These are phyloP conservation scores for Scheffersomyces quercinus DNA, from an alignment of 1,139 yeast species.

Conservation along the genomic window DNA sequence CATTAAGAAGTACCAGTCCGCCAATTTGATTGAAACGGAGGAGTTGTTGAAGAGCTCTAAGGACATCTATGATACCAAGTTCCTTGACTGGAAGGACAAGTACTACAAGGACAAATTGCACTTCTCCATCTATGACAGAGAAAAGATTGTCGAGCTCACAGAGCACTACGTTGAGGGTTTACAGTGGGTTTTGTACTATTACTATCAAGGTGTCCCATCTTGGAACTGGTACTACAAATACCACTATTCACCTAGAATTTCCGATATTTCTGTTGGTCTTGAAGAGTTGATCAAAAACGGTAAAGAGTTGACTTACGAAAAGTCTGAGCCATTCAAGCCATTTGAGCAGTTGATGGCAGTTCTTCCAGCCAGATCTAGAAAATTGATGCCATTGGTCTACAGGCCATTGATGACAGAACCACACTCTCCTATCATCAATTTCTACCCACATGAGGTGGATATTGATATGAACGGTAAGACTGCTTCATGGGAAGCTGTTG, in stretches of 20 bases:
- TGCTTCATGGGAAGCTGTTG: slow-evolving; percentile 98
- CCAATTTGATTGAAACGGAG: slow-evolving; percentile 64
- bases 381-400: slow-evolving; percentile 75
- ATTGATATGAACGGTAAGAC: slow-evolving; percentile 93
- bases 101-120: slow-evolving; percentile 80
- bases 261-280: slow-evolving; percentile 76
- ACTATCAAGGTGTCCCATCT: slow-evolving; percentile 85
- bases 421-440: slow-evolving; percentile 83
- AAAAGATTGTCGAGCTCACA: slow-evolving; percentile 60
- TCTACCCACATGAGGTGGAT: slow-evolving; percentile 87
- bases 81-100: slow-evolving; percentile 75
- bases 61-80: slow-evolving; percentile 68
- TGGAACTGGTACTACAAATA: slow-evolving; percentile 94
- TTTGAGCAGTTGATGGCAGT: slow-evolving; percentile 98
- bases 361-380: slow-evolving; percentile 86
- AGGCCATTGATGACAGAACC: slow-evolving; percentile 88
- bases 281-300: slow-evolving; percentile 43
- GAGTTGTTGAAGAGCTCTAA: slow-evolving; percentile 63
- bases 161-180: slow-evolving; percentile 88
- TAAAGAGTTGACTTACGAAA: slow-evolving; percentile 58
- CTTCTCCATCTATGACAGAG: slow-evolving; percentile 59
- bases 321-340: slow-evolving; percentile 83
- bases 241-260: slow-evolving; percentile 91
- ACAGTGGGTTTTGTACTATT: slow-evolving; percentile 93
- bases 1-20: slow-evolving; percentile 69